Conservation (phyloP, 2,329 filamentous ascomycete genomes). For the Dactylellina sp. region DNA sequence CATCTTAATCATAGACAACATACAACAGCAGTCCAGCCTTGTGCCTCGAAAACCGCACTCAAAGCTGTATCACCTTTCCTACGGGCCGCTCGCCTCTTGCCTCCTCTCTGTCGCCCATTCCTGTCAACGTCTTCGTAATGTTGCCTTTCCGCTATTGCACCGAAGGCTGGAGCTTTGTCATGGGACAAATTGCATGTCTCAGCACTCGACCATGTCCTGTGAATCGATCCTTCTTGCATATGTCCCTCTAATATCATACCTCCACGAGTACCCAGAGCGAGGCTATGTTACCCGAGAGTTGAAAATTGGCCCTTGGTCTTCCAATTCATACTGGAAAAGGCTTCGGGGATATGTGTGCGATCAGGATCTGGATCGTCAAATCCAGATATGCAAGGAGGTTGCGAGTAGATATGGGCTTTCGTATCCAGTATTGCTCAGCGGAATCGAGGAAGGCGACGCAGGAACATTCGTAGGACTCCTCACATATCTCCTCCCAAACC, state of each 20-base stretch:
- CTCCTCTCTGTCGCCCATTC: slow-evolving; percentile 35
- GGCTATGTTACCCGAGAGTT: slow-evolving; percentile 48
- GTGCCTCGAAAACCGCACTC: slow-evolving; percentile 34
- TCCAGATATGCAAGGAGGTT: slow-evolving; percentile 30
- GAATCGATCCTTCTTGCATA: slow-evolving; percentile 44
- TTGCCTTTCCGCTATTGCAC: slow-evolving; percentile 39
- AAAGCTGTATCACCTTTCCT: slow-evolving; percentile 42
- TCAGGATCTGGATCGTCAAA: slow-evolving; percentile 31
- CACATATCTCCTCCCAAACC: slow-evolving; percentile 43
- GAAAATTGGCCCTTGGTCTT: slow-evolving; percentile 38
- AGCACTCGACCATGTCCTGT: slow-evolving; percentile 37
- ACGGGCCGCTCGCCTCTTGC: slow-evolving; percentile 8
- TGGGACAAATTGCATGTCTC: slow-evolving; percentile 21
- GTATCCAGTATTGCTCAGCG: slow-evolving; percentile 41
- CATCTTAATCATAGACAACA: slow-evolving; percentile 20
- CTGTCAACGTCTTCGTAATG: slow-evolving; percentile 38
- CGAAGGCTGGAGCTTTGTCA: slow-evolving; percentile 48
- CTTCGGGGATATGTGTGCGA: slow-evolving; percentile 44
- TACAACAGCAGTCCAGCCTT: slow-evolving; percentile 24
- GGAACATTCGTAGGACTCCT: slow-evolving; percentile 32
- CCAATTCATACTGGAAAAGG: slow-evolving; percentile 38
- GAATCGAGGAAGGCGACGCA: slow-evolving; percentile 36
- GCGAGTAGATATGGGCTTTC: slow-evolving; percentile 37
- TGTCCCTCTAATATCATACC: slow-evolving; percentile 45
- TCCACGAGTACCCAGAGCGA: slow-evolving; percentile 45